Conservation (phyloP, 163 green algal genomes). For the Coccomyxa subellipsoidea region DNA sequence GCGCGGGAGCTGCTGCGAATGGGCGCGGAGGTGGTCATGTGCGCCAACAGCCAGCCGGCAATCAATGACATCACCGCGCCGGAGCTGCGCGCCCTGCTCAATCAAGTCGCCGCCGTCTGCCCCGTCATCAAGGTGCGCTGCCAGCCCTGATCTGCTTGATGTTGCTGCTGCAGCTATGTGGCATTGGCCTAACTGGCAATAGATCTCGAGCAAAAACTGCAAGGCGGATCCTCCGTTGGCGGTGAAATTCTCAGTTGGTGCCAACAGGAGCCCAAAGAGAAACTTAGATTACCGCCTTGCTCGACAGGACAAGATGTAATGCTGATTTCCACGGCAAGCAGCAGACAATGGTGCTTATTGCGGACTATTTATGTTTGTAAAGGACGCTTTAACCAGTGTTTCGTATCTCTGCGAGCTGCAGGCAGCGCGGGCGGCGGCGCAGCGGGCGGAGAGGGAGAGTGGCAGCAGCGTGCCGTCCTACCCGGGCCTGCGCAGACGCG, state of each 20-base stretch:
- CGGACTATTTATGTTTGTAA: no score
- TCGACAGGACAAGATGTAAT: no score
- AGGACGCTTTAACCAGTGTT: no score
- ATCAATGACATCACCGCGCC: constrained; percentile 86
- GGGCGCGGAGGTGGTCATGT: constrained; percentile 84
- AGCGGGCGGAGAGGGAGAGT: constrained; percentile 23
- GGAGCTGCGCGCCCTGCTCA: constrained; percentile 66
- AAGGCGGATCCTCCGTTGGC: no score
- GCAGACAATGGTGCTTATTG: no score
- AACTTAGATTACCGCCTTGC: no score
- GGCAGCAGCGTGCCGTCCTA: constrained; percentile 56
- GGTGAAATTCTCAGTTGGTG: no score
- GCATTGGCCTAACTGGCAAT: no score
- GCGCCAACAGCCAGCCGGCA: constrained; percentile 79
- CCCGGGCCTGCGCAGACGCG: constrained; percentile 39
- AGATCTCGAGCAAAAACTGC: no score
- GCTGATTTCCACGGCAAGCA: no score
- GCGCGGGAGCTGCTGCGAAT: constrained; percentile 85
- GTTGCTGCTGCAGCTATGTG: background rate
- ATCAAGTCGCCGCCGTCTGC: constrained; percentile 53
- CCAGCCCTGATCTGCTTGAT: background rate
- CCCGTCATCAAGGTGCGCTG: constrained; percentile 34
- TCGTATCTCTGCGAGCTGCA: constrained; percentile 1
- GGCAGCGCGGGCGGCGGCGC: constrained; percentile 40
- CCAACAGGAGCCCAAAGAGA: no score